These are phyloP conservation scores for Boehmeria nivea DNA, from an alignment of 306 rosid species.

Conservation along the genomic window DNA sequence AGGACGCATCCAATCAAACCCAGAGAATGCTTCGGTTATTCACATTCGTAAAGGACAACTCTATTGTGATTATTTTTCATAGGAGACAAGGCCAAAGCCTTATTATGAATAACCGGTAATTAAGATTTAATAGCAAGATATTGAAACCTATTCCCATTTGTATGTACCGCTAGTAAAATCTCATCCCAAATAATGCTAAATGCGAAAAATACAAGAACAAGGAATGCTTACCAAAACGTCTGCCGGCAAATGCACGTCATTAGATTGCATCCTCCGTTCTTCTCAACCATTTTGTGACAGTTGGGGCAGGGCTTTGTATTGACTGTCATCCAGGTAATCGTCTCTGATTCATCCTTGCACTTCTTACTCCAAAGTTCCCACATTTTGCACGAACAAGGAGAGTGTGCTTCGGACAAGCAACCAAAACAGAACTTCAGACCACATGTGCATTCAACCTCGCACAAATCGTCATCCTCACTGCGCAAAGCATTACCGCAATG, in stretches of 20 bases:
- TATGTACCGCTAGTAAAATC: neutral
- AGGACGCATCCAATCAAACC: no score
- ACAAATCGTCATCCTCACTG: constrained; percentile 18
- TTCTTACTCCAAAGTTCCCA: constrained; percentile 33
- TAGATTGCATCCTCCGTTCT: constrained; percentile 38
- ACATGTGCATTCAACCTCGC: constrained; percentile 42
- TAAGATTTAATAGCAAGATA: no score
- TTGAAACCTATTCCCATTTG: neutral
- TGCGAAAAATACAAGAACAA: neutral
- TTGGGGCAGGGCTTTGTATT: constrained; percentile 36
- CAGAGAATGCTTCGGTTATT: no score
- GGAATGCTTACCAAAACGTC: constrained; percentile 32
- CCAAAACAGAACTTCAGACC: constrained; percentile 32
- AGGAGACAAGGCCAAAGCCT: no score
- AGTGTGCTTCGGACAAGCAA: constrained; percentile 32
- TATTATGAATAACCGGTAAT: no score
- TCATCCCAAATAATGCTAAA: neutral
- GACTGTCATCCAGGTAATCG: constrained; percentile 31
- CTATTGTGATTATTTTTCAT: no score
- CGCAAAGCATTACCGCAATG: constrained; percentile 41
- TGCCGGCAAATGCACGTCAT: constrained; percentile 35
- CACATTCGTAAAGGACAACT: no score
- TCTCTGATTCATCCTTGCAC: constrained; percentile 32
- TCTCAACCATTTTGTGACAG: constrained; percentile 33
- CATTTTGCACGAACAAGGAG: constrained; percentile 37